A percentile compares a stretch with the other conserved stretches of the same genome.
Conservation (phyloP, 2,329 filamentous ascomycete species). For the Colletotrichum neosansevieriae region DNA sequence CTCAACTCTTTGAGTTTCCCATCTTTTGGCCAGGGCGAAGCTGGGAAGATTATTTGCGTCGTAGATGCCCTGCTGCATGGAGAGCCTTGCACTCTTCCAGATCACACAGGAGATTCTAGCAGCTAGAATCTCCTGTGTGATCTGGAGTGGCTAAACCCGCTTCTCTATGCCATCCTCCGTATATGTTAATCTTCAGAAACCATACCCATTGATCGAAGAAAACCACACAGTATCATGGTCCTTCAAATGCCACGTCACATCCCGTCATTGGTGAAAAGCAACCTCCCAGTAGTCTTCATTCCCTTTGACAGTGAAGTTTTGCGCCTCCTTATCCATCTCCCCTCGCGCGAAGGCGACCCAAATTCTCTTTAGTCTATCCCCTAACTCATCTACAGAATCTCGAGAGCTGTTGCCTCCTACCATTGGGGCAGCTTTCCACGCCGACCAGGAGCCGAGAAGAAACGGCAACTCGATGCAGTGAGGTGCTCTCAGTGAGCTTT, state of each 20-base stretch:
- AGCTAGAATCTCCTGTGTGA: no score
- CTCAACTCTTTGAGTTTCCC: not conserved
- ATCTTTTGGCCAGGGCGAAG: not conserved
- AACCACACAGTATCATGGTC: no score
- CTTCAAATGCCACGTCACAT: not conserved
- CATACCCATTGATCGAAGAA: not conserved
- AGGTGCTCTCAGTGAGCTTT: conserved; percentile 28
- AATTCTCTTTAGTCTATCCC: conserved; percentile 30
- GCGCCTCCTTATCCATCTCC: no score
- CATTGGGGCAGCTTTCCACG: conserved; percentile 43
- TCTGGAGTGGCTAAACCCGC: no score
- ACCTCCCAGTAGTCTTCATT: no score
- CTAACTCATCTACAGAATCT: conserved; percentile 27
- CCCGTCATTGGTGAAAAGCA: no score
- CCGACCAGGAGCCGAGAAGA: conserved; percentile 35
- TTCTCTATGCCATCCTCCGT: no score
- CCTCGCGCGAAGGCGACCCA: conserved; percentile 39
- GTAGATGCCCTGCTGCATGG: not conserved
- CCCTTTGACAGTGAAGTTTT: no score
- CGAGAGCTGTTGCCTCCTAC: conserved; percentile 20
- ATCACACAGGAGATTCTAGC: no score
- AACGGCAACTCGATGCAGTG: conserved; percentile 42
- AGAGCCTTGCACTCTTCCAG: no score
- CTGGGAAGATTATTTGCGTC: not conserved
- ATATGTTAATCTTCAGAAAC: not conserved